Base-by-base conservation (phyloP, 1,284 basidiomycete genomes). In the Sanghuangporus weigelae region DNA sequence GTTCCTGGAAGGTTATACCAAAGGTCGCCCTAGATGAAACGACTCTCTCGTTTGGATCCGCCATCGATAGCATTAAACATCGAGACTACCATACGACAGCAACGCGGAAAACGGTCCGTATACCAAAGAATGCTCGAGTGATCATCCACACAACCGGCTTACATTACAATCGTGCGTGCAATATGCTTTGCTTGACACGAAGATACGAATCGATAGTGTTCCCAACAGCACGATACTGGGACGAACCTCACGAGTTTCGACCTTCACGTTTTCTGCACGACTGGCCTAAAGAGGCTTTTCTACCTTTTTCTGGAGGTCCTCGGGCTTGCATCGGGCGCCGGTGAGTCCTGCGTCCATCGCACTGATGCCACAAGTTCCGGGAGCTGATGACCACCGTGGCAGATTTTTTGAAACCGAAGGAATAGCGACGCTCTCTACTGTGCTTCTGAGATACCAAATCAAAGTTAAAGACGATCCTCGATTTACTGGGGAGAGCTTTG, bases 291-390 rank as follows among this genome's bases (percentile, higher is more conserved):
- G 78, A 84, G 69, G 82, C 82, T 0, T 82, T 84, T 66, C 48
- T 82, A 14, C 80, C 82, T 0, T 86, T 85, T 69, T 80, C 79
- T 56, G 73, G 73, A 48, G 84, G 84, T 44, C 72, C 76, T 7
- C 75, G 83, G 11, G 79, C 78, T 11, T 85, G 84, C 71, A 73
- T 86, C 44, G 84, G 83, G 40, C 77, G 80, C 67, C 77, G 79
- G 76, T 84, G 71, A 62, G 77, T 70, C 12, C 46, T 26, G 5
- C 16, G 35, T 38, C 8, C 16, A 7, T 11, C 44, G 16, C 21
- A 35, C 31, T 42, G 46, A 12, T 21, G 16, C 14, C 35, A 40
- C 11, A 36, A 21, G 14, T 8, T 42, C 19, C 14, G 39, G 39
- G 49, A 14, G 49, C 23, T 40, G 48, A 51, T 53, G 38, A n/a